Evolutionary conservation across 495 filamentous ascomycete species (phyloP).

Genomic region (Lophiostoma macrostomum): DNA sequence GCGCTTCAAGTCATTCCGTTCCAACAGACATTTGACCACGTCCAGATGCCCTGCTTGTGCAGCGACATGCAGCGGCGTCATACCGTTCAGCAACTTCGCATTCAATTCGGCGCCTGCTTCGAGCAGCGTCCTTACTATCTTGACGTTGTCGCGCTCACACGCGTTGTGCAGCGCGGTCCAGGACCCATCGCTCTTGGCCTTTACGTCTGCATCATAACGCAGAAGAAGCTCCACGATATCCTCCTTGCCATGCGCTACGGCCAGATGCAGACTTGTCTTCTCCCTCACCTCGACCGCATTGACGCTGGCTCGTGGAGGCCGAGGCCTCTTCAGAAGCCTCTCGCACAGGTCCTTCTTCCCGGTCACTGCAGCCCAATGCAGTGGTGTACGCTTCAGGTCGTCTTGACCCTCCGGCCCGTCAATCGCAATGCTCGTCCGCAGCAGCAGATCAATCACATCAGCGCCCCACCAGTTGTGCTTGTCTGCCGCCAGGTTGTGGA

Average conservation of each 20-base stretch:
- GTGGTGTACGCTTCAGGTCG: conserved; percentile 54
- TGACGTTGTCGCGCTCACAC: conserved; percentile 53
- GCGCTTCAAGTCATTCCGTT: conserved; percentile 31
- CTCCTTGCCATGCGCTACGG: conserved; percentile 51
- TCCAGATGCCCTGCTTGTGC: conserved; percentile 32
- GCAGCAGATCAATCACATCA: conserved; percentile 48
- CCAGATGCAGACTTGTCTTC: conserved; percentile 61
- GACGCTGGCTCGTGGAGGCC: conserved; percentile 47
- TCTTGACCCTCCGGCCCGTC: conserved; percentile 44
- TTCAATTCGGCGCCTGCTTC: conserved; percentile 55
- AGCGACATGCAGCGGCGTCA: conserved; percentile 35
- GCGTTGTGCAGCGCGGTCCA: conserved; percentile 68
- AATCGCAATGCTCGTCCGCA: conserved; percentile 46
- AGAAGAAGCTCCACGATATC: conserved; percentile 58
- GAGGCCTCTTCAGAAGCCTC: conserved; percentile 49
- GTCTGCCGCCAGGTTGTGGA: conserved; percentile 58
- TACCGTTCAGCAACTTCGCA: conserved; percentile 30
- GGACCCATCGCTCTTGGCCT: conserved; percentile 56
- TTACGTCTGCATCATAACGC: conserved; percentile 50
- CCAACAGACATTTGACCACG: conserved; percentile 32
- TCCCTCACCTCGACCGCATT: conserved; percentile 55
- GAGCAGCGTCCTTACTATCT: conserved; percentile 51
- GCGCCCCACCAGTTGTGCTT: conserved; percentile 53
- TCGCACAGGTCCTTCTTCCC: conserved; percentile 56
- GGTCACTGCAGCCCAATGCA: conserved; percentile 64